Conservation (phyloP, 108 stramenopile species). For the Fragilariopsis cylindrus region DNA sequence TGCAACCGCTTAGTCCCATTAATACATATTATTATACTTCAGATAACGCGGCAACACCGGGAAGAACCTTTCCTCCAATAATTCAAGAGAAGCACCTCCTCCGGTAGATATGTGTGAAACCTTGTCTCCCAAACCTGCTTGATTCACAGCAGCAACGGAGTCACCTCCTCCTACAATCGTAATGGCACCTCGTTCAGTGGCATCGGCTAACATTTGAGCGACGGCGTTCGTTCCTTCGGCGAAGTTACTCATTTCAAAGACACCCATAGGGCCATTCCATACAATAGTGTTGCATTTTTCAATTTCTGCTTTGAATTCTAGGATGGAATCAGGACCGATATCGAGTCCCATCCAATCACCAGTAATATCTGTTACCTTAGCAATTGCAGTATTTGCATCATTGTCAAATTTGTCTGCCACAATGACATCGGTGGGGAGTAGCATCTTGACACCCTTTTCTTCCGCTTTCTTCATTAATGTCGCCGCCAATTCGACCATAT, state of each 20-base stretch:
- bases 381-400: conserved; percentile 81
- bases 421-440: conserved; percentile 93
- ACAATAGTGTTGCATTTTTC: conserved; percentile 87
- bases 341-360: conserved; percentile 99
- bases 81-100: conserved; percentile 96
- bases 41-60: conserved; percentile 86
- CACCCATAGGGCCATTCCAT: conserved; percentile 96
- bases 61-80: conserved; percentile 98
- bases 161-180: conserved; percentile 98
- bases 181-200: conserved; percentile 88
- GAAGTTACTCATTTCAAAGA: conserved; percentile 95
- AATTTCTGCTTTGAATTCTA: conserved; percentile 81
- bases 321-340: conserved; percentile 91
- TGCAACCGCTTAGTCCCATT: neutral
- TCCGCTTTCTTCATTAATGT: conserved; percentile 93
- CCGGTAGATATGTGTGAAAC: conserved; percentile 95
- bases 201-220: conserved; percentile 88
- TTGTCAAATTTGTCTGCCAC: conserved; percentile 90
- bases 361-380: conserved; percentile 81
- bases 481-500: conserved; percentile 87
- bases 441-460: conserved; percentile 92
- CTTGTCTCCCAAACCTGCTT: conserved; percentile 89
- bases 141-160: conserved; percentile 94
- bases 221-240: conserved; percentile 88
- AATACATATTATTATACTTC: conserved; percentile 54